Percentiles rank a stretch among this genome's conserved stretches.
phyloP scores from a whole-genome alignment of 1,284 basidiomycete species.

The Amylostereum areolatum region DNA sequence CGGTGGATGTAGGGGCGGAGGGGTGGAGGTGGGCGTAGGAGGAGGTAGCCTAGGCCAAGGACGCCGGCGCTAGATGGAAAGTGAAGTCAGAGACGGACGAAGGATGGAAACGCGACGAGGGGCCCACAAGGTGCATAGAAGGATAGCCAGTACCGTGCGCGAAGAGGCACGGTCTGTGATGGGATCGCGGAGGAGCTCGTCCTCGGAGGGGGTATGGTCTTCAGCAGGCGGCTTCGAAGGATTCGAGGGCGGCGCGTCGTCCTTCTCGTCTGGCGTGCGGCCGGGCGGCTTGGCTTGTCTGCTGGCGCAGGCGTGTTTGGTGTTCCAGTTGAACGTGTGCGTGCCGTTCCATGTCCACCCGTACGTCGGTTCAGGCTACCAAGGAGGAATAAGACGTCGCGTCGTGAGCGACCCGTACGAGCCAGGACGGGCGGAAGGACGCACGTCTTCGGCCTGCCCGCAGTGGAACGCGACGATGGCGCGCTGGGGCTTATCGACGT shows the following conservation, averaged over 20 bases:
- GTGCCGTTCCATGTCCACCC: slow-evolving; percentile 24
- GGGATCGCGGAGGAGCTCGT: no score
- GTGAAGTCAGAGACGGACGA: background rate
- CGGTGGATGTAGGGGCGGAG: slow-evolving; percentile 19
- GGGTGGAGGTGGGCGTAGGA: slow-evolving; percentile 20
- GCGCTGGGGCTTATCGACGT: slow-evolving; percentile 30
- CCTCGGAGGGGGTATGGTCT: slow-evolving; percentile 16
- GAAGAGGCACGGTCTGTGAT: slow-evolving; percentile 6
- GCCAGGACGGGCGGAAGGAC: slow-evolving; percentile 1
- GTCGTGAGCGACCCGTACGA: background rate
- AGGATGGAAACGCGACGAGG: background rate
- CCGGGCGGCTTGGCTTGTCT: no score
- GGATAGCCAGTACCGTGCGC: slow-evolving; percentile 14
- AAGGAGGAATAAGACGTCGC: no score
- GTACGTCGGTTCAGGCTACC: slow-evolving; percentile 25
- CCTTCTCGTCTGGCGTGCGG: no score
- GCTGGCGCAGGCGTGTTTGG: slow-evolving; percentile 25
- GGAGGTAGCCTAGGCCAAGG: slow-evolving; percentile 15
- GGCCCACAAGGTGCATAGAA: slow-evolving; percentile 9
- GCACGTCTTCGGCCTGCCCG: slow-evolving; percentile 28
- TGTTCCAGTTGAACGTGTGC: slow-evolving; percentile 28
- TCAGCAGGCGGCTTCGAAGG: slow-evolving; percentile 11
- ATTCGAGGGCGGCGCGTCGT: slow-evolving; percentile 15
- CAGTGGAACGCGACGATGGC: slow-evolving; percentile 36
- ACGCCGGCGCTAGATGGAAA: slow-evolving; percentile 1